Conservation (phyloP, 75 land plant genomes). For the Picea glauca region DNA sequence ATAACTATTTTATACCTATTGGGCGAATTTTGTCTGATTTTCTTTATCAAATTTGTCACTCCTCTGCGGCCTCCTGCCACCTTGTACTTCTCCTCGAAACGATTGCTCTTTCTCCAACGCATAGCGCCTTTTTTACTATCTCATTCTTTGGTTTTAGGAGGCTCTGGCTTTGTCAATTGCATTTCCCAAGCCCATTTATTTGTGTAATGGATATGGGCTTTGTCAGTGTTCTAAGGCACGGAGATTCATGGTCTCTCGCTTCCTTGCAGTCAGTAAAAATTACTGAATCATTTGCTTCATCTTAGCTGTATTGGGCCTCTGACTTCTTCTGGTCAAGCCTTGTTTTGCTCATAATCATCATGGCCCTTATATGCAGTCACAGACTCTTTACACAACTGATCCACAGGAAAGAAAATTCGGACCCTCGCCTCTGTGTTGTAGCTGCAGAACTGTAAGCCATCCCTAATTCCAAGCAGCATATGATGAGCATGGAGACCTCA, state of each 20-base stretch:
- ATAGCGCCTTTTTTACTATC: background rate
- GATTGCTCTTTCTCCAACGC: slow-evolving; percentile 5
- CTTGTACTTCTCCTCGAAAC: background rate
- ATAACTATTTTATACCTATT: no score
- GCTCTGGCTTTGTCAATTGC: slow-evolving; percentile 7
- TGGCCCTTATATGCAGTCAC: no score
- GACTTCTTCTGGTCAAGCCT: slow-evolving; percentile 7
- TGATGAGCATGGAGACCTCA: slow-evolving; percentile 4
- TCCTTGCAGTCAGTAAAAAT: background rate
- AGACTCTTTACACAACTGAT: no score
- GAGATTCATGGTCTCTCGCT: slow-evolving; percentile 1
- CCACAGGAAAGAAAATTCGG: no score
- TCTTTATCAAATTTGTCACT: slow-evolving; percentile 8
- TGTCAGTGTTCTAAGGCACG: slow-evolving; percentile 13
- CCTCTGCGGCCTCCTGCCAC: background rate
- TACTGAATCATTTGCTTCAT: slow-evolving; percentile 10
- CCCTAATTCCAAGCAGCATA: background rate
- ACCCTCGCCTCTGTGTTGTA: no score
- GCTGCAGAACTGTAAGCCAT: no score
- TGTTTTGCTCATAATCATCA: background rate
- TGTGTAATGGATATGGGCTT: slow-evolving; percentile 8
- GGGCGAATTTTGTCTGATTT: background rate
- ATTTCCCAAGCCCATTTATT: slow-evolving; percentile 2
- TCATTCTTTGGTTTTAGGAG: background rate
- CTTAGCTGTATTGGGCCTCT: background rate